Evolutionary conservation across 441 rosid genomes (phyloP).

Genomic region (Kokia cookei): DNA sequence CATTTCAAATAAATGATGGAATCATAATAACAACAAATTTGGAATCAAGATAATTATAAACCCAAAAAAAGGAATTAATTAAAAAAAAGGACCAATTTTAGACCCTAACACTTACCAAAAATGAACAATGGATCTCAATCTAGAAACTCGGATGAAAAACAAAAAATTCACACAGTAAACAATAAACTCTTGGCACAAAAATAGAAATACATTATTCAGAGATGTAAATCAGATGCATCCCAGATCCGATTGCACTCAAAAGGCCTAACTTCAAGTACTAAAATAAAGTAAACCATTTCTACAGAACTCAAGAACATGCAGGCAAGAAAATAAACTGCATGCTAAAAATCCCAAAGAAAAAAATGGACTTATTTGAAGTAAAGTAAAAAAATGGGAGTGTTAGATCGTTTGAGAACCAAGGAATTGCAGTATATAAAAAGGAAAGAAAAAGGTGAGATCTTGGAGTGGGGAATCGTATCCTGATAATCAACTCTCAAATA

Average conservation of each 20-base stretch:
- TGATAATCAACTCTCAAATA: slow-evolving; percentile 22
- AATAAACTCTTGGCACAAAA: slow-evolving; percentile 10
- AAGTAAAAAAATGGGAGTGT: slow-evolving; percentile 24
- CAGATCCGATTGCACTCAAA: slow-evolving; percentile 45
- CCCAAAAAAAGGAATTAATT: background rate
- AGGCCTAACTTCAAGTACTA: slow-evolving; percentile 17
- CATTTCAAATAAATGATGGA: slow-evolving; percentile 16
- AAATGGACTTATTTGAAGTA: background rate
- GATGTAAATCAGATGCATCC: slow-evolving; percentile 15
- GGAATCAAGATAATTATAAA: background rate
- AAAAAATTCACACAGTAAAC: slow-evolving; percentile 9
- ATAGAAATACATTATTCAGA: slow-evolving; percentile 11
- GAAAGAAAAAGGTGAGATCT: slow-evolving; percentile 39
- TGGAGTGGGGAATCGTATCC: slow-evolving; percentile 30
- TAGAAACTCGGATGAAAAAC: slow-evolving; percentile 12
- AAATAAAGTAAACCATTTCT: slow-evolving; percentile 12
- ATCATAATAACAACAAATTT: background rate
- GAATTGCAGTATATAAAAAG: slow-evolving; percentile 26
- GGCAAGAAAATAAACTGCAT: slow-evolving; percentile 10
- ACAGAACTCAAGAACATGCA: slow-evolving; percentile 4
- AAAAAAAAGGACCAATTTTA: background rate
- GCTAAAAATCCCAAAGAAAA: background rate
- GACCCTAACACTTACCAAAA: slow-evolving; percentile 9
- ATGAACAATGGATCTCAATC: slow-evolving; percentile 33
- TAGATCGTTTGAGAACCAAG: slow-evolving; percentile 27